A percentile compares a stretch with the other conserved stretches of the same genome.
Evolutionary conservation across 1,139 yeast genomes (phyloP).

Genomic region (Lodderomyces jiufengensis): DNA sequence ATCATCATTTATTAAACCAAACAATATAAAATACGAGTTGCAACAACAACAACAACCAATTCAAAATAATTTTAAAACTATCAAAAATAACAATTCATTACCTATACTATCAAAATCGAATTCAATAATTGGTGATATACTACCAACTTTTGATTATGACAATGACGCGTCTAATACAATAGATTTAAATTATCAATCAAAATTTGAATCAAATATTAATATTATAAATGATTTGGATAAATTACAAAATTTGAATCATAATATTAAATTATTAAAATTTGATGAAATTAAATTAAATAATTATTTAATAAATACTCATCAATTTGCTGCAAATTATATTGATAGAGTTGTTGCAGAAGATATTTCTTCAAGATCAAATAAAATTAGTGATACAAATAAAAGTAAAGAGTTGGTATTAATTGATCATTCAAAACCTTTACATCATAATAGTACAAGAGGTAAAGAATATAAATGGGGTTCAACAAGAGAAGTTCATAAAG

Average conservation of each 20-base stretch:
- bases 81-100: slow-evolving; percentile 1
- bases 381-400: slow-evolving; percentile 17
- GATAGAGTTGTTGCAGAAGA: slow-evolving; percentile 38
- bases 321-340: slow-evolving; percentile 30
- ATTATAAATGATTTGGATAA: slow-evolving; percentile 29
- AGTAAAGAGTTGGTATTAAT: slow-evolving; percentile 15
- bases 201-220: slow-evolving; percentile 26
- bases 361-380: slow-evolving; percentile 22
- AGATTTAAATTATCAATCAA: slow-evolving; percentile 12
- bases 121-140: slow-evolving; percentile 10
- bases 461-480: slow-evolving; percentile 34
- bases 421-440: slow-evolving; percentile 17
- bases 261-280: slow-evolving; percentile 24
- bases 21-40: not conserved
- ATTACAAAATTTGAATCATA: slow-evolving; percentile 24
- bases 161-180: slow-evolving; percentile 4
- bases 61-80: slow-evolving; percentile 1
- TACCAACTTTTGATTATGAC: slow-evolving; percentile 5
- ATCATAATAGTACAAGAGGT: slow-evolving; percentile 22
- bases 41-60: not conserved
- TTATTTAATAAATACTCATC: slow-evolving; percentile 24
- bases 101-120: slow-evolving; percentile 2
- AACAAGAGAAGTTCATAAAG: slow-evolving; percentile 21
- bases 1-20: not conserved
- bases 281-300: slow-evolving; percentile 26